Evolutionary conservation across 1,284 basidiomycete genomes (phyloP), one percentile per base, ranked within the genome.

Genomic region (Ustilago vetiveriae): DNA sequence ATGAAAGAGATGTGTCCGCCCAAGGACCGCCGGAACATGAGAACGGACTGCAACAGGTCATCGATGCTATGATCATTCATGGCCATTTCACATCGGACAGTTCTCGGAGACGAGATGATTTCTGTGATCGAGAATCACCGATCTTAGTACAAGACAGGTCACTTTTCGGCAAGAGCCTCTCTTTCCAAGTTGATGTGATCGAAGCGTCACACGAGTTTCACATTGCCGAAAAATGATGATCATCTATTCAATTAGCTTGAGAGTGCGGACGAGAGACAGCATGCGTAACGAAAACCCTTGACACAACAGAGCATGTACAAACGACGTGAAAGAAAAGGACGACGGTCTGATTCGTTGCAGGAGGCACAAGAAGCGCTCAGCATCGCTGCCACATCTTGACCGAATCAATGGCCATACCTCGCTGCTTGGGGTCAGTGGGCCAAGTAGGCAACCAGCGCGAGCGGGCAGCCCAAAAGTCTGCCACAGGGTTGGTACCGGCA

Each of bases 381-480:
- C 67, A 70, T 9, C 66, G 74, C 74, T 83, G 84, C 87, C 87
- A 89, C 87, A 90, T 89, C 83, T 88, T 88, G 56, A 90, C 88
- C 24, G 84, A 87, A 80, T 85, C 91, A 88, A 94, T 84, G 57
- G 89, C 87, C 80, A 94, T 85, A 0, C 89, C 90, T 40, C 90
- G 86, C 35, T 58, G 48, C 56, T 66, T 53, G 22, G 54, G 52
- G 17, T 74, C 63, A 7, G 42, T 36, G 19, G 63, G 55, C 71
- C 72, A 75, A 19, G 60, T 60, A 21, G 68, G 59, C 7, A 60
- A 45, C 74, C 74, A 76, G 32, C 46, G 32, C 38, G 60, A 54
- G 23, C 51, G 53, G 16, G 86, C 85, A 19, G 83, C 79, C 68
- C 89, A 88, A 64, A 92, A 92, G 56, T 58, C 56, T 10, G 56